Conservation (phyloP, 345 rosid species). For the Hibiscus mutabilis region DNA sequence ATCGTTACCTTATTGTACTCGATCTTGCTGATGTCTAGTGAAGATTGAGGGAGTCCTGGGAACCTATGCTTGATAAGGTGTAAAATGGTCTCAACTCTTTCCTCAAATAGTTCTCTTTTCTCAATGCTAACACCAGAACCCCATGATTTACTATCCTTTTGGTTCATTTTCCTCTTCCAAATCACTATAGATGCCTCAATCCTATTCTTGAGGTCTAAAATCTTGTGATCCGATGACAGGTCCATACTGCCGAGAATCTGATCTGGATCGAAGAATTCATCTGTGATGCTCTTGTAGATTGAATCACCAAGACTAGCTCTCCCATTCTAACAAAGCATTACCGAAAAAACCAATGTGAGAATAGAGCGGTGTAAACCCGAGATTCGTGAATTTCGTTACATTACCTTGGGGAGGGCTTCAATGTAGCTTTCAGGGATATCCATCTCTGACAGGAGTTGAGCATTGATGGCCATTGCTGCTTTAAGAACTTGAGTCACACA, state of each 20-base stretch:
- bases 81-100: slow-evolving; percentile 78
- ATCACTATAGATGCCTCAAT: slow-evolving; percentile 88
- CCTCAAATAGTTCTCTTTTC: slow-evolving; percentile 92
- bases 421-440: slow-evolving; percentile 88
- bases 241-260: slow-evolving; percentile 73
- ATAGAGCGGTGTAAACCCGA: background rate
- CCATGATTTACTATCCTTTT: slow-evolving; percentile 82
- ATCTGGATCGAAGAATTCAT: slow-evolving; percentile 75
- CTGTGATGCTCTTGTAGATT: slow-evolving; percentile 67
- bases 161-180: slow-evolving; percentile 92
- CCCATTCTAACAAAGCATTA: slow-evolving; percentile 54
- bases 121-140: slow-evolving; percentile 75
- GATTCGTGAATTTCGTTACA: background rate
- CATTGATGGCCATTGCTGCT: slow-evolving; percentile 97
- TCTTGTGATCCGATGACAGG: slow-evolving; percentile 79
- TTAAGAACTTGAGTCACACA: slow-evolving; percentile 88
- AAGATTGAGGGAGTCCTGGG: slow-evolving; percentile 84
- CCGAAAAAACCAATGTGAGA: background rate
- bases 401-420: slow-evolving; percentile 91
- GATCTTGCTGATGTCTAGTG: slow-evolving; percentile 85
- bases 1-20: slow-evolving; percentile 56
- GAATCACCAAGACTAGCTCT: slow-evolving; percentile 89
- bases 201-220: slow-evolving; percentile 84
- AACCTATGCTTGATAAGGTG: slow-evolving; percentile 68
- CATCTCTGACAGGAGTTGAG: slow-evolving; percentile 87